Conservation (phyloP, 75 land plant species). For the Cryptomeria japonica region DNA sequence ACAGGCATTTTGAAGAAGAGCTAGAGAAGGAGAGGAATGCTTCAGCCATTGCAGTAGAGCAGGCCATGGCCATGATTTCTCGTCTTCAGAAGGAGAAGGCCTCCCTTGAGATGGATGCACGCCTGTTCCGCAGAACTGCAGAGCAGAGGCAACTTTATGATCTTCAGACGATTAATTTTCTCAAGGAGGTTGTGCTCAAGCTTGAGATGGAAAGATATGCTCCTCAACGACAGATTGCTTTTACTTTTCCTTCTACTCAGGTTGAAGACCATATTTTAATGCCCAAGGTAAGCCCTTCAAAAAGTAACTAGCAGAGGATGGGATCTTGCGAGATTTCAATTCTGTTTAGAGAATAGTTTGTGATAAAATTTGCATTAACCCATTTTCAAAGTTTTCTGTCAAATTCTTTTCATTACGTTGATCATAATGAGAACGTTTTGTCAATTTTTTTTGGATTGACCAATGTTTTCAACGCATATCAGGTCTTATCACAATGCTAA, state of each 20-base stretch:
- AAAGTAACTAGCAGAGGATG: neutral
- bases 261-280: neutral
- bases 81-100: slow-evolving; percentile 79
- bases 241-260: neutral
- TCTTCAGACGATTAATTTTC: slow-evolving; percentile 46
- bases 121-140: slow-evolving; percentile 46
- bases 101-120: slow-evolving; percentile 41
- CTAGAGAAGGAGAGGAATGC: slow-evolving; percentile 76
- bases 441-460: neutral
- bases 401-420: neutral
- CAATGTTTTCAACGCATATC: neutral
- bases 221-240: neutral
- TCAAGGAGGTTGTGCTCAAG: slow-evolving; percentile 39
- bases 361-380: neutral
- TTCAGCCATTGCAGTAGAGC: slow-evolving; percentile 61
- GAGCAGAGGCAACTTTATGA: slow-evolving; percentile 67
- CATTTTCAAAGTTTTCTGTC: neutral
- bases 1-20: slow-evolving; percentile 22
- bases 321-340: neutral
- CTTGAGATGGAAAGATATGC: slow-evolving; percentile 31
- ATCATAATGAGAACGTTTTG: neutral
- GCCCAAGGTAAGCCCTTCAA: neutral
- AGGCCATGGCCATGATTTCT: slow-evolving; percentile 77
- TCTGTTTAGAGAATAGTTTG: neutral
- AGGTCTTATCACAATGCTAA: neutral